Evolutionary conservation across 1,139 yeast species (phyloP), one percentile per base, ranked within the genome.

Genomic region (Taiozyma onychis): DNA sequence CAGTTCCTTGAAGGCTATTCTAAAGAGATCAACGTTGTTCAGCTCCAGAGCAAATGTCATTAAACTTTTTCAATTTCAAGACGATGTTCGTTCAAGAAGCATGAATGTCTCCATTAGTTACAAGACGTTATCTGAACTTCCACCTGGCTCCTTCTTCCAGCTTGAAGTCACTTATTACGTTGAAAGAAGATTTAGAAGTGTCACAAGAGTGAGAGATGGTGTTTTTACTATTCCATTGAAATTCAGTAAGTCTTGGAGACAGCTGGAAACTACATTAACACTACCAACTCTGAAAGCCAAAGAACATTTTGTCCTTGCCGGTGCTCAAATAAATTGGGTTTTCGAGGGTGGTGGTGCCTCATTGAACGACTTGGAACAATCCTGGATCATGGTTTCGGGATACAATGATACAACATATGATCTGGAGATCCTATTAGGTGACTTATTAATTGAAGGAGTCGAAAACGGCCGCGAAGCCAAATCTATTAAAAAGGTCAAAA

Each of bases 231-330:
- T 59, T 1, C 63, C 60, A 3, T 32, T 59, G 24, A 32, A 46
- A 3, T 18, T 51, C 26, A 30, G 43, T 9, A 18, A 46, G 2
- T 22, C 43, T 11, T 66, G 69, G 69, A 51, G 49, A 34, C 46
- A 46, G 2, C 7, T 58, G n/a, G 58, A 57, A 14, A 47, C 52
- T 18, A 43, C 44, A 2, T 53, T 62, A n/a, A 46, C 52, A 3
- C 28, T 61, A 4, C 69, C 69, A 8, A 49, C 44, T 14, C 48
- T 62, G n/a, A 55, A 55, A 21, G 37, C 58, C 5, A 57, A 61
- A 41, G 71, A 68, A 44, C 60, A 59, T 46, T 57, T 66, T 26
- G 62, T 68, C 1, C 44, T 68, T 18, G 62, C 58, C 8, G 53
- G 60, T 3, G 61, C 57, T 6, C 58, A 54, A 18, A 18, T 66